These are phyloP conservation scores for Hypoxylon trugodes DNA, from an alignment of 495 filamentous ascomycete species.

Conservation along the genomic window DNA sequence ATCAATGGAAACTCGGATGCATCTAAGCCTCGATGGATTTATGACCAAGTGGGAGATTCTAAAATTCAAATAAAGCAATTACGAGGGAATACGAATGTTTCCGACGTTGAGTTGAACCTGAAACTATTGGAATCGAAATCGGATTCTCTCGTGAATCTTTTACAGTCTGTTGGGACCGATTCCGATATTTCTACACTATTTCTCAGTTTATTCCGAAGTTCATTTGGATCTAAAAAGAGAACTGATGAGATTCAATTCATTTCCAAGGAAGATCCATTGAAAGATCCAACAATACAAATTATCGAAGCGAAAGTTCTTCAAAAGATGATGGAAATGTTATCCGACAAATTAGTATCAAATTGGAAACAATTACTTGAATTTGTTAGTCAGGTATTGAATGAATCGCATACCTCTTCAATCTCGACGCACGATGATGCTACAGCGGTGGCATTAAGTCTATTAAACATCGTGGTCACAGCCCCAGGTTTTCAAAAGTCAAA, in stretches of 20 bases:
- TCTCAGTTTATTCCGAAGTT: slow-evolving; percentile 67
- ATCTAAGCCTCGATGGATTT: slow-evolving; percentile 49
- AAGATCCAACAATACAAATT: slow-evolving; percentile 58
- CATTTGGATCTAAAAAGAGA: slow-evolving; percentile 55
- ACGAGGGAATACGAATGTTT: slow-evolving; percentile 8
- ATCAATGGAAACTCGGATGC: slow-evolving; percentile 46
- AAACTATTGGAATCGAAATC: slow-evolving; percentile 44
- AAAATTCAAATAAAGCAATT: slow-evolving; percentile 39
- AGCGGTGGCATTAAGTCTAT: slow-evolving; percentile 68
- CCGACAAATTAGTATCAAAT: slow-evolving; percentile 53
- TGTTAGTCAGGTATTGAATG: slow-evolving; percentile 67
- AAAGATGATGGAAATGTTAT: slow-evolving; percentile 70
- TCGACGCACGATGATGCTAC: slow-evolving; percentile 59
- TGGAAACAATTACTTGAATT: slow-evolving; percentile 58
- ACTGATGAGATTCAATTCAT: slow-evolving; percentile 36
- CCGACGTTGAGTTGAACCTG: slow-evolving; percentile 27
- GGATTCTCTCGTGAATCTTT: slow-evolving; percentile 62
- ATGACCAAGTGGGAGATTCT: slow-evolving; percentile 35
- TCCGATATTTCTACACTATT: slow-evolving; percentile 69
- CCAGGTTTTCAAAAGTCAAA: slow-evolving; percentile 64
- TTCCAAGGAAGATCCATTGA: slow-evolving; percentile 46
- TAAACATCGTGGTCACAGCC: slow-evolving; percentile 72
- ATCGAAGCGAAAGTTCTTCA: slow-evolving; percentile 70
- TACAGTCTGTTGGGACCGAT: slow-evolving; percentile 62
- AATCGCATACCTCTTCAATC: slow-evolving; percentile 54